Conservation (phyloP, 345 rosid species). For the Boechera retrofracta region DNA sequence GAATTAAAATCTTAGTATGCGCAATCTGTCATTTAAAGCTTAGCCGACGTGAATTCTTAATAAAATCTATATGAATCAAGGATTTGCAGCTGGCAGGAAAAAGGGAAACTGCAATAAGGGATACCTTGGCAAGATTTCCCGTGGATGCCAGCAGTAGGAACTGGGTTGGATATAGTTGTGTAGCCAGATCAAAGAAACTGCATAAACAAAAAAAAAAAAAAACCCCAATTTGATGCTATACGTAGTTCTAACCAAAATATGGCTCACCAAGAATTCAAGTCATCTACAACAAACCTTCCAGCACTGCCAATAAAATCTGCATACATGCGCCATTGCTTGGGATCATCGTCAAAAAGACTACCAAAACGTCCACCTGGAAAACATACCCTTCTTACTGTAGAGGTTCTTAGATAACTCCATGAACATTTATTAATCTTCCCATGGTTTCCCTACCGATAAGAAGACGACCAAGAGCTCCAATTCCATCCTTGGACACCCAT, state of each 20-base stretch:
- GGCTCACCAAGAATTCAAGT: slow-evolving; percentile 17
- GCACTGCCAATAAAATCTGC: slow-evolving; percentile 98
- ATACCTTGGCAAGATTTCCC: slow-evolving; percentile 95
- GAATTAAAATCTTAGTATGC: slow-evolving; percentile 6
- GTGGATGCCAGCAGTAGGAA: slow-evolving; percentile 90
- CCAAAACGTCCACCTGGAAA: slow-evolving; percentile 90
- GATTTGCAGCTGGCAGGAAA: not conserved
- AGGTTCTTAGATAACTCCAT: slow-evolving; percentile 36
- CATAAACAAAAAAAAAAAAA: slow-evolving; percentile 30
- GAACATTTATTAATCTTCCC: slow-evolving; percentile 24
- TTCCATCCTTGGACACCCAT: slow-evolving; percentile 99
- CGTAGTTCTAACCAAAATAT: slow-evolving; percentile 18
- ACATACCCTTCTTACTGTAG: slow-evolving; percentile 31
- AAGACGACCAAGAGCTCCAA: slow-evolving; percentile 93
- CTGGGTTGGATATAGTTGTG: slow-evolving; percentile 89
- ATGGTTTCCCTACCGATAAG: slow-evolving; percentile 70
- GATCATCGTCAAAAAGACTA: slow-evolving; percentile 92
- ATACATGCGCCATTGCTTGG: slow-evolving; percentile 99
- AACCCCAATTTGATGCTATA: slow-evolving; percentile 1
- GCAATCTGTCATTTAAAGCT: slow-evolving; percentile 14
- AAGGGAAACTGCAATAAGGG: slow-evolving; percentile 15
- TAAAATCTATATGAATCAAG: slow-evolving; percentile 10
- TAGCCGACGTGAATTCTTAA: not conserved
- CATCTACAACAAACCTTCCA: slow-evolving; percentile 66
- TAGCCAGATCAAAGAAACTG: slow-evolving; percentile 92